Evolutionary conservation across 1,139 yeast genomes (phyloP), one percentile per base, ranked within the genome.

Genomic region (Saccharomyces hybrid): DNA sequence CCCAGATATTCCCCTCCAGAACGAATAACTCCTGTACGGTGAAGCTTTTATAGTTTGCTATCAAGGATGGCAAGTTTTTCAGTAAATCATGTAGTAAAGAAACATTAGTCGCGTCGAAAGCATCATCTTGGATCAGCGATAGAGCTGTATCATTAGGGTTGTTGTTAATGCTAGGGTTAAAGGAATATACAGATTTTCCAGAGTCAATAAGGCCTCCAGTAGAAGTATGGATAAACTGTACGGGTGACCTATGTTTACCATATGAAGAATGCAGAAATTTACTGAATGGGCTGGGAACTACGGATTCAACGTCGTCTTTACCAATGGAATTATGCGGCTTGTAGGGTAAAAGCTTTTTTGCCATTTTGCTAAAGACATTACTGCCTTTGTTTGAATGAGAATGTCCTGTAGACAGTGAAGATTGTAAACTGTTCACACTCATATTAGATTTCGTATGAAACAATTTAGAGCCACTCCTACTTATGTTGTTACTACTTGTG

Each of bases 1-100:
- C 66, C 71, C 71, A 68, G 8, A 68, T 61, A 47, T 69, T 69
- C 8, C 67, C 66, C 42, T 66, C 61, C 25, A 69, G 52, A 1
- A 68, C 63, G 20, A 63, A 62, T 30, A 68, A 57, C 48, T 69
- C 71, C 48, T 65, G 69, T 1, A 59, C 47, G 8, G 62, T 64
- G 47, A 69, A 68, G 20, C 57, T 58, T 41, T 60, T 65, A 50
- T 67, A 69, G 47, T 68, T 70, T 1, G 65, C 63, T 50, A 65
- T 70, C 11, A 70, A 54, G 1, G 71, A 63, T 3, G 69, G 63
- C 14, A 67, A 38, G 53, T 66, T 69, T 50, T 68, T 69, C 48
- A 70, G 51, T 20, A 70, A 54, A 50, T 69, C 72, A 49, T 68
- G 69, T 42, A 69, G 56, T 54, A 66, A 62, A 3, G 62, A 58